phyloP scores from a whole-genome alignment of 2,329 filamentous ascomycete species.

The Colletotrichum abscissum region DNA sequence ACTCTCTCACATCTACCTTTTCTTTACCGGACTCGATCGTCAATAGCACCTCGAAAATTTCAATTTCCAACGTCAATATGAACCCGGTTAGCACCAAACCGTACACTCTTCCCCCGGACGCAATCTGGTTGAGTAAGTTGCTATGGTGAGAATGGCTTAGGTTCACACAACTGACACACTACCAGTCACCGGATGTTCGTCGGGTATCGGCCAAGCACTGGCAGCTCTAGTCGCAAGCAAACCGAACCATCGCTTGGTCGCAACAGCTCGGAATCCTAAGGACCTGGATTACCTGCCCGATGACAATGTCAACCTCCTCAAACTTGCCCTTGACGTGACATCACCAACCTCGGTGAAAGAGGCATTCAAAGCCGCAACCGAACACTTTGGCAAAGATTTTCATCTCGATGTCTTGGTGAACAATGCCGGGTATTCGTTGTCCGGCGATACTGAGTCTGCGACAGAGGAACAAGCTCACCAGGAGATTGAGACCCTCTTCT shows the following conservation, averaged over 20 bases:
- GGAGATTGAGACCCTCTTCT: slow-evolving; percentile 57
- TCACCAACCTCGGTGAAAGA: slow-evolving; percentile 47
- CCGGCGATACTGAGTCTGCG: slow-evolving; percentile 44
- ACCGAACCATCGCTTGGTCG: slow-evolving; percentile 53
- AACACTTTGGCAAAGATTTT: slow-evolving; percentile 44
- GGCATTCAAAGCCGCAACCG: slow-evolving; percentile 46
- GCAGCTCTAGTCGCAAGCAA: slow-evolving; percentile 50
- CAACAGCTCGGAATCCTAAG: slow-evolving; percentile 57
- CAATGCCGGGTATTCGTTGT: slow-evolving; percentile 45
- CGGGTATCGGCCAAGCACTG: slow-evolving; percentile 57
- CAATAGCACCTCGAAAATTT: too few species aligned
- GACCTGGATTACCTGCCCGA: slow-evolving; percentile 54
- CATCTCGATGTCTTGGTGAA: slow-evolving; percentile 48
- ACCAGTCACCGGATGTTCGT: slow-evolving; percentile 61
- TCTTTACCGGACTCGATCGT: background rate
- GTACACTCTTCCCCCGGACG: slow-evolving; percentile 46
- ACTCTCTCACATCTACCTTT: background rate
- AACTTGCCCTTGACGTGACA: slow-evolving; percentile 60
- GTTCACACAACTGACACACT: background rate
- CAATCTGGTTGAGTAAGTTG: slow-evolving; percentile 51
- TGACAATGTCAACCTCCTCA: slow-evolving; percentile 50
- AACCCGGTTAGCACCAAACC: background rate
- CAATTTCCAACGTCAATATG: background rate
- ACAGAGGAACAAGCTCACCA: slow-evolving; percentile 39
- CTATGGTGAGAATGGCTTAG: accelerated